Percentiles rank a stretch among this genome's conserved stretches.
These are phyloP conservation scores for Phialophora tarda DNA, from an alignment of 2,329 filamentous ascomycete species.

Conservation along the genomic window DNA sequence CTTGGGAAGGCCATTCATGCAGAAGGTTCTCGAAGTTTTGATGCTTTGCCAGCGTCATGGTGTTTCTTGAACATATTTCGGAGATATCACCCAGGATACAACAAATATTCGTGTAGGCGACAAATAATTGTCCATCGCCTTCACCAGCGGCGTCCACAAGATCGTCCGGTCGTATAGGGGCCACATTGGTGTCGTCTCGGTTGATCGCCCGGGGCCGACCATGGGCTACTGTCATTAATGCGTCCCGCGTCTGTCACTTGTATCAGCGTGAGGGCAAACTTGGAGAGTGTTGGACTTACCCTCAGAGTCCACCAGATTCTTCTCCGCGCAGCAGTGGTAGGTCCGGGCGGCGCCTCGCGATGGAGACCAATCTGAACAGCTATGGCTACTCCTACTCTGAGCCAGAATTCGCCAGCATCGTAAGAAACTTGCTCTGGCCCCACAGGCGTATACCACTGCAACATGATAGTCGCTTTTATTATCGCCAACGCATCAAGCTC, in stretches of 20 bases:
- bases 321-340: constrained; percentile 6
- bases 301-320: constrained; percentile 13
- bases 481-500: constrained; percentile 13
- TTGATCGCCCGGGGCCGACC: constrained; percentile 51
- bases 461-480: constrained; percentile 12
- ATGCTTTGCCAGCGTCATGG: constrained; percentile 5
- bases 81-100: constrained; percentile 51
- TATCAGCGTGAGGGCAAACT: neutral
- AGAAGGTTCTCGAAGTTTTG: constrained; percentile 7
- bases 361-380: constrained; percentile 14
- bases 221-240: constrained; percentile 50
- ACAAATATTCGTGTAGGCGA: constrained; percentile 49
- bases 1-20: constrained; percentile 1
- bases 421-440: constrained; percentile 13
- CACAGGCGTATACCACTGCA: constrained; percentile 12
- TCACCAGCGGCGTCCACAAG: constrained; percentile 41
- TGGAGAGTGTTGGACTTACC: constrained; percentile 8
- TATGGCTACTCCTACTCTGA: constrained; percentile 12
- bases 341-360: constrained; percentile 7
- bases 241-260: constrained; percentile 42
- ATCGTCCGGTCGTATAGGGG: constrained; percentile 46
- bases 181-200: constrained; percentile 49
- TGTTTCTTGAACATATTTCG: constrained; percentile 42
- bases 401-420: constrained; percentile 11
- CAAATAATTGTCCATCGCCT: constrained; percentile 44